Evolutionary conservation across 257 asterid species (phyloP), one percentile per base, ranked within the genome.

Genomic region (Perilla frutescens): DNA sequence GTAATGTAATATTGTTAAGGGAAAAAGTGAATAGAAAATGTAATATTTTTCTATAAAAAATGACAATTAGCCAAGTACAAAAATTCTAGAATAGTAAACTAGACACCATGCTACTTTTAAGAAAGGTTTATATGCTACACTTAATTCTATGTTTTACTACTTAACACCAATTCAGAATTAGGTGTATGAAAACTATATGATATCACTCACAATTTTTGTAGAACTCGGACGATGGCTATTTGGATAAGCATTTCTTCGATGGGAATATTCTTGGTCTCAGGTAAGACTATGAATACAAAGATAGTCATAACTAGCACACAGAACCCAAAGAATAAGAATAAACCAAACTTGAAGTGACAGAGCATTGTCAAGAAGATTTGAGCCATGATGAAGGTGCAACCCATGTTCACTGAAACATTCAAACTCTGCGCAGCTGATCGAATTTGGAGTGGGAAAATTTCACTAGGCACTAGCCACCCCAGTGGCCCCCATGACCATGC

Each of bases 401-500:
- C n/a, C 89, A 87, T 84, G 80, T 87, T 84, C 8, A 87, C 82
- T 0, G 86, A 78, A 1, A 81, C 81, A 34, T 68, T 87, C 60
- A 87, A 12, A 57, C 84, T 77, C 75, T 82, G 91, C 2, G 83
- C 87, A 0, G 89, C 87, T 0, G 91, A 87, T 11, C 91, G 83
- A n/a, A 81, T 81, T 66, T 87, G 89, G 1, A 93, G 71, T 0
- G 97, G 96, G 79, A 86, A 88, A 1, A 93, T 93, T 36, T 93
- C 98, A 74, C 98, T 93, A 0, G 98, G 97, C 2, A 93, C 97
- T 2, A 93, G 64, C 98, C 98, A 91, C 5, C 97, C 98, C 0
- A 93, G 76, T 1, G 98, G 97, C 0, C 98, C 98, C 91, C 91
- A 87, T 4, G 91, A 87, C 91, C 89, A 84, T 6, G 86, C 89